These are phyloP conservation scores for Backusella tarrabulga DNA, from an alignment of 192 early-diverging fungal species.

Conservation along the genomic window DNA sequence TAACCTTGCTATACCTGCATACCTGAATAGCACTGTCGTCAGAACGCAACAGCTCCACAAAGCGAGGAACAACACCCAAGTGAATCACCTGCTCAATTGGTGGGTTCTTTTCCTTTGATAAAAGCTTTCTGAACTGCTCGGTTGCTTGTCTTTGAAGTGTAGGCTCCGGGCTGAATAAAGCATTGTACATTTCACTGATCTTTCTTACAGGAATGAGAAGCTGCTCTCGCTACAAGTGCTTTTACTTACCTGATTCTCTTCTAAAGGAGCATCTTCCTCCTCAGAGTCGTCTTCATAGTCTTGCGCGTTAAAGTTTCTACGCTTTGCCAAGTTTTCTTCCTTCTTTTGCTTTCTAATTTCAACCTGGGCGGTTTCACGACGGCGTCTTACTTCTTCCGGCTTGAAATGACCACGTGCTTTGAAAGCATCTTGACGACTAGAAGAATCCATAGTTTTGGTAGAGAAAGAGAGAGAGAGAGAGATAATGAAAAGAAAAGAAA, in stretches of 20 bases:
- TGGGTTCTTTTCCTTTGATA: slow-evolving; percentile 49
- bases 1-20: neutral
- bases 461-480: neutral
- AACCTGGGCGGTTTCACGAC: slow-evolving; percentile 39
- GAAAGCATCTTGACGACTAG: slow-evolving; percentile 37
- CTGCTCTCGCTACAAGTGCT: neutral
- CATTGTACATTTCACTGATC: slow-evolving; percentile 5
- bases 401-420: slow-evolving; percentile 63
- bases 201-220: neutral
- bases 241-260: neutral
- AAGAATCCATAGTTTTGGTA: neutral
- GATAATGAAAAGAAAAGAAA: neutral
- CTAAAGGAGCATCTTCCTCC: neutral
- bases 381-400: slow-evolving; percentile 42
- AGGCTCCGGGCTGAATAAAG: slow-evolving; percentile 31
- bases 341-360: slow-evolving; percentile 49
- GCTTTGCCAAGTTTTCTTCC: slow-evolving; percentile 45
- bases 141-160: slow-evolving; percentile 41
- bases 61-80: slow-evolving; percentile 44
- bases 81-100: slow-evolving; percentile 52
- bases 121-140: slow-evolving; percentile 43
- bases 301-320: slow-evolving; percentile 49
- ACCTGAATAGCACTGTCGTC: slow-evolving; percentile 31
- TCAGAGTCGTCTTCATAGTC: slow-evolving; percentile 20
- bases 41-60: slow-evolving; percentile 49